phyloP scores from a whole-genome alignment of 495 filamentous ascomycete species.

The Cetradonia linearis region DNA sequence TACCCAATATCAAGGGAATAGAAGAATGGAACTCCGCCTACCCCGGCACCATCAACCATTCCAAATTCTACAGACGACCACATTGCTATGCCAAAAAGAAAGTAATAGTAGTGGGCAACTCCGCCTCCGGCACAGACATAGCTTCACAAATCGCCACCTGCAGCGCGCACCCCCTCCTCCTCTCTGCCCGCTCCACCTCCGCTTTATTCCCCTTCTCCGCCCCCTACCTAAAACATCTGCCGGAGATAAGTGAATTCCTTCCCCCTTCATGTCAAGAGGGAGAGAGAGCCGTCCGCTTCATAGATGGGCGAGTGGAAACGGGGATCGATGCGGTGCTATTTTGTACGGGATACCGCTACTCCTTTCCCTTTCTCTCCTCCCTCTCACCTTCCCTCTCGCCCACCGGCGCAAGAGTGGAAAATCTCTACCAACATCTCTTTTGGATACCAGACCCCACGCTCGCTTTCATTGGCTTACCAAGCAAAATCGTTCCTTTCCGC shows the following conservation, averaged over 20 bases:
- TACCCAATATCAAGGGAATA: constrained; percentile 56
- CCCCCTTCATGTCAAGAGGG: constrained; percentile 24
- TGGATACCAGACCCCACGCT: constrained; percentile 66
- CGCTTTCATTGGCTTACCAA: constrained; percentile 62
- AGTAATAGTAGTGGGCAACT: constrained; percentile 67
- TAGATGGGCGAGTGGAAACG: constrained; percentile 43
- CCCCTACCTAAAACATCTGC: constrained; percentile 41
- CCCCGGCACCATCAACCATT: constrained; percentile 62
- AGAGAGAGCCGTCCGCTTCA: constrained; percentile 42
- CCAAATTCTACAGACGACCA: constrained; percentile 64
- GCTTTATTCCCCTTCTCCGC: constrained; percentile 21
- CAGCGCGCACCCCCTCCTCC: constrained; percentile 41
- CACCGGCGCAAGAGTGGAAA: constrained; percentile 55
- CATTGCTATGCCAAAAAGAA: constrained; percentile 50
- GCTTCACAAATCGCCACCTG: constrained; percentile 56
- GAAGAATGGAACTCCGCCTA: constrained; percentile 46
- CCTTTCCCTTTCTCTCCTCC: constrained; percentile 56
- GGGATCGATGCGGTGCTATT: constrained; percentile 60
- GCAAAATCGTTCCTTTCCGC: constrained; percentile 77
- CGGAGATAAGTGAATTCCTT: constrained; percentile 51
- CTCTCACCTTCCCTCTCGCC: constrained; percentile 50
- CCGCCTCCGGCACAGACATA: constrained; percentile 72
- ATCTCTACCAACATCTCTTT: constrained; percentile 70
- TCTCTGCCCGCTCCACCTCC: constrained; percentile 42
- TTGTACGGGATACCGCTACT: constrained; percentile 66